Percentiles rank a stretch among this genome's conserved stretches.
These are phyloP conservation scores for Melampsora larici-populina DNA, from an alignment of 1,284 basidiomycete genomes.

Conservation along the genomic window DNA sequence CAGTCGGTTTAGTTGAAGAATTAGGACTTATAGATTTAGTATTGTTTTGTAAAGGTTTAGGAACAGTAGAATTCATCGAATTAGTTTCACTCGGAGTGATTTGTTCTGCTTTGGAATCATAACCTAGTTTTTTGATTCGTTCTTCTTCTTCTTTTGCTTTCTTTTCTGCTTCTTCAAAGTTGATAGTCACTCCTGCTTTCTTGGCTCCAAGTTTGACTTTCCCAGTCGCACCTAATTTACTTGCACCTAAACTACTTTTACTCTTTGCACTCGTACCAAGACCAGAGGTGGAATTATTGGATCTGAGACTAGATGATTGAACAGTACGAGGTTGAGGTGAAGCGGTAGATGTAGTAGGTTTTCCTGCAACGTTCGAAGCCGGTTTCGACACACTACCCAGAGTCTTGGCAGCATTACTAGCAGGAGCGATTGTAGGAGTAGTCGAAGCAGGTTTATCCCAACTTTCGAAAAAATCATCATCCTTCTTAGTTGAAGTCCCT, in stretches of 20 bases:
- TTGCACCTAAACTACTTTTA: constrained; percentile 54
- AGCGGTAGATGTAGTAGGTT: constrained; percentile 50
- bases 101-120: constrained; percentile 76
- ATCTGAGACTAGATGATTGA: constrained; percentile 63
- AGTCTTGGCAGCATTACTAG: constrained; percentile 61
- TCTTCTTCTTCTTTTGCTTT: constrained; percentile 85
- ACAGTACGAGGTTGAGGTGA: constrained; percentile 62
- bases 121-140: constrained; percentile 79
- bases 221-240: constrained; percentile 58
- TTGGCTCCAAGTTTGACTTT: constrained; percentile 64
- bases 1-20: constrained; percentile 49
- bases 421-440: constrained; percentile 49
- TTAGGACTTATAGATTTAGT: constrained; percentile 53
- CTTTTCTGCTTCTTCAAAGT: constrained; percentile 86
- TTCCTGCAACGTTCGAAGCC: constrained; percentile 45
- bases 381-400: constrained; percentile 58
- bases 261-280: constrained; percentile 52
- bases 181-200: constrained; percentile 66
- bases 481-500: constrained; percentile 58
- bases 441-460: constrained; percentile 75
- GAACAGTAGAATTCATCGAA: constrained; percentile 55
- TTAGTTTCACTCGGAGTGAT: constrained; percentile 57
- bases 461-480: constrained; percentile 88
- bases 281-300: constrained; percentile 55
- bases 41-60: constrained; percentile 56